These are phyloP conservation scores for Hypomontagnella monticulosa DNA, from an alignment of 495 filamentous ascomycete genomes.

Conservation along the genomic window DNA sequence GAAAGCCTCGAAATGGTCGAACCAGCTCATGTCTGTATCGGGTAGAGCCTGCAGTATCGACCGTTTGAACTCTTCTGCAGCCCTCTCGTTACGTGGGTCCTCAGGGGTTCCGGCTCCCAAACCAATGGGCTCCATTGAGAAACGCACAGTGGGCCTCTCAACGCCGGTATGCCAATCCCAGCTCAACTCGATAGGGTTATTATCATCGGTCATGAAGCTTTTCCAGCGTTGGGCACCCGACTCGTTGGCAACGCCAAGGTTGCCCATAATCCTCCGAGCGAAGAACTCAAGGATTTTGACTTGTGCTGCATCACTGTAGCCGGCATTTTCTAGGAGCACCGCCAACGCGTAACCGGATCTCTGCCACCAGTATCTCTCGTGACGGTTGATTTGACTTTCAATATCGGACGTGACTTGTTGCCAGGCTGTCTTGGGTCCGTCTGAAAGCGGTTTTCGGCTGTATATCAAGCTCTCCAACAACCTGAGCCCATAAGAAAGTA, in stretches of 20 bases:
- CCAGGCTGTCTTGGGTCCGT: conserved; percentile 5
- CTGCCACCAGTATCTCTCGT: conserved; percentile 24
- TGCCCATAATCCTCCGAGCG: conserved; percentile 9
- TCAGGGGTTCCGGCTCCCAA: conserved; percentile 31
- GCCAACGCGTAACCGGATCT: conserved; percentile 23
- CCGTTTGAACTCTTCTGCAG: conserved; percentile 19
- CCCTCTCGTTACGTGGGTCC: conserved; percentile 42
- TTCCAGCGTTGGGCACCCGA: conserved; percentile 35
- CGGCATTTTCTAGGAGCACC: conserved; percentile 24
- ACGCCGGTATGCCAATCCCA: conserved; percentile 44
- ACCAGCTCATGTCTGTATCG: conserved; percentile 30
- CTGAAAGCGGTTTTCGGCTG: background rate
- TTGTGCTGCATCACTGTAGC: conserved; percentile 20
- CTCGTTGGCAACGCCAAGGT: conserved; percentile 15
- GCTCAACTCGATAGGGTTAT: conserved; percentile 51
- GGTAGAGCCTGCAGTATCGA: conserved; percentile 17
- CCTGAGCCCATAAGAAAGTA: conserved; percentile 3
- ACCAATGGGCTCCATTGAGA: conserved; percentile 47
- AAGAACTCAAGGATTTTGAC: conserved; percentile 25
- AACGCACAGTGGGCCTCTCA: conserved; percentile 43
- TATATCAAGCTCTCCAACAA: conserved; percentile 1
- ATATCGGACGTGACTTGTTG: conserved; percentile 14
- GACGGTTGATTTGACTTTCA: conserved; percentile 5
- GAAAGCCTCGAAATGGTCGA: conserved; percentile 39
- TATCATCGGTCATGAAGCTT: conserved; percentile 55